phyloP scores from a whole-genome alignment of 2,329 filamentous ascomycete genomes.

The Fusarium sp. region DNA sequence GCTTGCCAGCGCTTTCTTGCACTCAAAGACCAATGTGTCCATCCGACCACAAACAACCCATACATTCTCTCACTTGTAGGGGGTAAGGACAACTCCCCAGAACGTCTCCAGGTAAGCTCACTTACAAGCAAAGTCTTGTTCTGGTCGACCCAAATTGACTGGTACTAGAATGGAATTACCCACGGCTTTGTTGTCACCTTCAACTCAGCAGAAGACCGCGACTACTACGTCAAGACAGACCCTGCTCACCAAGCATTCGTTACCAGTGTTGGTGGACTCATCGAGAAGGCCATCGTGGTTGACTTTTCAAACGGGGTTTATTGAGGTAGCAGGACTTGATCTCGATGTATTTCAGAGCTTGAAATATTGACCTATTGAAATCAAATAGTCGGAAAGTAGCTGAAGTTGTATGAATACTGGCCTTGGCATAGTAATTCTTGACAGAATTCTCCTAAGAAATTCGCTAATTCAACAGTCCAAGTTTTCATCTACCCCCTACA shows the following conservation, averaged over 20 bases:
- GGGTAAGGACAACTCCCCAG: conserved; percentile 20
- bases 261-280: conserved; percentile 57
- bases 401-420: too few relatives aligned
- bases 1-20: conserved; percentile 10
- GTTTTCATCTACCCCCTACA: too few relatives aligned
- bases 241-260: conserved; percentile 71
- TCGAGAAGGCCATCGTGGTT: conserved; percentile 67
- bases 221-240: conserved; percentile 75
- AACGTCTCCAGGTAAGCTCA: conserved; percentile 12
- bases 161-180: conserved; percentile 66
- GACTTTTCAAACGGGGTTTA: conserved; percentile 67
- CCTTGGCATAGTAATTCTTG: too few relatives aligned
- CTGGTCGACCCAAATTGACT: not conserved
- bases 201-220: conserved; percentile 68
- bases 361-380: too few relatives aligned
- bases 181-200: conserved; percentile 79
- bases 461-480: too few relatives aligned
- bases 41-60: conserved; percentile 4
- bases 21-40: conserved; percentile 16
- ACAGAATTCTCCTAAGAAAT: too few relatives aligned
- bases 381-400: too few relatives aligned
- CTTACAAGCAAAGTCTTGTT: not conserved
- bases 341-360: too few relatives aligned
- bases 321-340: not conserved
- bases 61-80: conserved; percentile 18